Evolutionary conservation across 2,329 filamentous ascomycete genomes (phyloP), one percentile per base, ranked within the genome.

Genomic region (Cladophialophora exuberans): DNA sequence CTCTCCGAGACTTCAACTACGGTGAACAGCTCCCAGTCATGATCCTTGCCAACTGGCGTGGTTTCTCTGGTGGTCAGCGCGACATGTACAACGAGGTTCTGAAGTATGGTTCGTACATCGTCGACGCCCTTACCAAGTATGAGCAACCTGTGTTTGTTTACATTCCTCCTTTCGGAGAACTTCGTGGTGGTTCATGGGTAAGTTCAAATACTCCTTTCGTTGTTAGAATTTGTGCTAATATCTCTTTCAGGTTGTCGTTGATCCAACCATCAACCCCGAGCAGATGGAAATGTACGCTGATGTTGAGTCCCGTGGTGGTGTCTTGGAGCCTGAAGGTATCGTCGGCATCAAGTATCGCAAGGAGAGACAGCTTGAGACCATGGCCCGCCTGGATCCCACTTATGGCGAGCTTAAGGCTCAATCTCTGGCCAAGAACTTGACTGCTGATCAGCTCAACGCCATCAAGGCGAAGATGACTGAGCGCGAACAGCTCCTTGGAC

Each of bases 31-130:
- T 99, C 69, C 94, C 94, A 54, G 80, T 99, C 64, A 97, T 99
- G 91, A 99, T 99, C 71, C 85, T 99, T 62, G 94, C 94, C 76
- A 99, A 99, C 83, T 99, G 94, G 94, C 88, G 94, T 85, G 94
- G 94, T 80, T 99, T 99, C 90, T 99, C 94, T 65, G 94, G 94
- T 80, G 94, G 94, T 63, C 94, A 99, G 78, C 90, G 93, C 66
- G 94, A 99, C 77, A 99, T 99, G 94, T 99, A 95, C 85, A 97
- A 97, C 79, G 94, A 99, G 78, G 94, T 99, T 13, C 85, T 99
- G 75, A 99, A 99, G 82, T 99, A 99, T 70, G 94, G 94, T 70
- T 97, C 93, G 15, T 97, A 94, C 83, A 99, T 99, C 70, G 94
- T 99, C 65, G 94, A 99, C 69, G 93, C 93, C 52, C 87, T 99